phyloP scores from a whole-genome alignment of 2,329 filamentous ascomycete genomes.

The Bertia moriformis region DNA sequence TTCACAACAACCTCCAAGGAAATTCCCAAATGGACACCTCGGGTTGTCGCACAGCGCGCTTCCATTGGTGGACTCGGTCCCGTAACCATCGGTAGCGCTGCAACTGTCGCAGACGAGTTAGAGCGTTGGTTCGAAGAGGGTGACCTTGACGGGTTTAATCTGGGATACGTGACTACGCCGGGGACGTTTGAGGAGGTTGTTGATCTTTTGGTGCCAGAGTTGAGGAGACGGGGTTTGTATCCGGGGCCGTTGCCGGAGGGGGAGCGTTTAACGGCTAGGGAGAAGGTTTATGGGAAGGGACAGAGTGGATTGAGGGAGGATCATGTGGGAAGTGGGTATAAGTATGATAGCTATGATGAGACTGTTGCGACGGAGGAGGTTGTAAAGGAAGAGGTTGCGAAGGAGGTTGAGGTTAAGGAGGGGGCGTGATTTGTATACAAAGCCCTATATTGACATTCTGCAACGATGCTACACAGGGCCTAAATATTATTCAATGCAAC shows the following conservation, averaged over 20 bases:
- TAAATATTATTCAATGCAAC: no score
- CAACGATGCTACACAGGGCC: no score
- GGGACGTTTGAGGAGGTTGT: conserved; percentile 36
- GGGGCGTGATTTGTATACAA: no score
- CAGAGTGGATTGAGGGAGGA: conserved; percentile 40
- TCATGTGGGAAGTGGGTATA: conserved; percentile 42
- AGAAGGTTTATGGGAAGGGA: conserved; percentile 47
- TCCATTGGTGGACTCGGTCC: conserved; percentile 32
- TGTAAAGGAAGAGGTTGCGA: no score
- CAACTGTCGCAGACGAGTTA: conserved; percentile 28
- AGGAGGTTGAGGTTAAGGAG: no score
- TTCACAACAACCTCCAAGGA: conserved; percentile 32
- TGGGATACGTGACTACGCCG: conserved; percentile 30
- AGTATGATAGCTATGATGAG: conserved; percentile 48
- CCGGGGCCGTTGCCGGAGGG: conserved; percentile 10
- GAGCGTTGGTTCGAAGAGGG: conserved; percentile 24
- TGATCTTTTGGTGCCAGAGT: conserved; percentile 29
- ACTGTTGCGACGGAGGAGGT: no score
- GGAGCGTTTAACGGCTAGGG: conserved; percentile 31
- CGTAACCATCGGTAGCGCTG: conserved; percentile 26
- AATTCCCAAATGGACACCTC: conserved; percentile 27
- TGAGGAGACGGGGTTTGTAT: conserved; percentile 23
- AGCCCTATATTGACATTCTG: no score
- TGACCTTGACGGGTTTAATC: conserved; percentile 15
- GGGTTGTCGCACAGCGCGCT: conserved; percentile 26